Evolutionary conservation across 495 filamentous ascomycete genomes (phyloP), one percentile per base, ranked within the genome.

Genomic region (Podospora fimiseda): DNA sequence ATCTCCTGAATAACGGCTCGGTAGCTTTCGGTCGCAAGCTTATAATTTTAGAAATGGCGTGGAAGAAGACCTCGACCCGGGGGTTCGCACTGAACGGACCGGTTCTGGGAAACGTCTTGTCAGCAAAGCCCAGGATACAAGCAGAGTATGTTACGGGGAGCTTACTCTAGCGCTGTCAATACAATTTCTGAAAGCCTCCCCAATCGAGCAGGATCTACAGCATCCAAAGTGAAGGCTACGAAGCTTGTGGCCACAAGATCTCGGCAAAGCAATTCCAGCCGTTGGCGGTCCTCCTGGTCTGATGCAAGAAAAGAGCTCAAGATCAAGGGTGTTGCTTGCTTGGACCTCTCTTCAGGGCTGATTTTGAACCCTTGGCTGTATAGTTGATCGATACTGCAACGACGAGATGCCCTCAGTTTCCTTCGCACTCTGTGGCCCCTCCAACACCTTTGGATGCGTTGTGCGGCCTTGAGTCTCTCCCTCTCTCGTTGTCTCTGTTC

Each of bases 381-480:
- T 23, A 75, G 37, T 9, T 69, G 57, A 68, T 96, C 90, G 80
- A 89, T 91, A 53, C 81, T 75, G 43, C 69, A 61, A 60, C 89
- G 79, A 70, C 86, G 86, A 14, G 55, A 48, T 20, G 68, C 58
- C 53, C 79, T 76, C 56, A 88, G 72, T 49, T 66, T 61, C 55
- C 75, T 78, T 58, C 89, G 78, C 22, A 72, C 80, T 48, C 71
- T 80, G 65, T 92, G 76, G 8, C 89, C 90, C 70, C 93, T 78
- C 92, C 92, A 98, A 68, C 77, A 71, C 54, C 82, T 80, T 66
- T 98, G 93, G 56, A 97, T 78, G 41, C 72, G 74, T 56, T 80
- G 85, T 27, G 82, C 78, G 21, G 92, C 89, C 61, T 84, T 85
- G 23, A 91, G 73, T 42, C 83, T 80, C 16, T 89, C 84, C 56